Evolutionary conservation across 345 rosid genomes (phyloP), one percentile per base, ranked within the genome.

Genomic region (Salix suchowensis): DNA sequence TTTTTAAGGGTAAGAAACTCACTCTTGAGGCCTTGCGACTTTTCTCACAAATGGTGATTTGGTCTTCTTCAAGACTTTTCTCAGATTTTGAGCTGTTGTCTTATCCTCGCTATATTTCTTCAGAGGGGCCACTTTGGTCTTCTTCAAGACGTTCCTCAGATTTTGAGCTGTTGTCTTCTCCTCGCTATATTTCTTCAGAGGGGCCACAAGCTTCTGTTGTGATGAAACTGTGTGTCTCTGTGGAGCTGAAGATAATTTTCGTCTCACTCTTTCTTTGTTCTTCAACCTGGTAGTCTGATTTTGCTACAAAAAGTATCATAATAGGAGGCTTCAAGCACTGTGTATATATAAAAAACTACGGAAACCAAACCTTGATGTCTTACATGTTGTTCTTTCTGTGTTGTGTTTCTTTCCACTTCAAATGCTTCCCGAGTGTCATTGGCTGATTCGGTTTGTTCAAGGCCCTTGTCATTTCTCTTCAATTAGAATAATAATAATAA

Each of bases 21-120:
- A 86, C 89, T 81, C 80, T 73, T n/a, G 82, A 65, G 82, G 70
- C 61, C 78, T 72, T 30, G 36, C 83, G 15, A 67, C 71, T 69
- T 80, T 82, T 80, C 82, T 84, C 55, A 71, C 30, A 52, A 67
- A 60, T 65, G 83, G 76, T 74, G 80, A 80, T 85, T 85, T 88
- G 30, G 81, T 77, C 82, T 81, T 88, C 76, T 70, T 79, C 68
- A 58, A 79, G 66, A 64, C 75, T 42, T 76, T 76, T 65, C 67
- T 78, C 12, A 74, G 67, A 58, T 65, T 74, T 68, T 74, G 76
- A 68, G 79, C 67, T 34, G 77, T 67, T 44, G 76, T 70, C 67
- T 79, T 79, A 15, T 46, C 78, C 23, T 28, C 54, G 80, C 71
- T 67, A 26, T 65, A 37, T 24, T 77, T 76, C 39, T 58, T 65